A percentile compares a stretch with the other conserved stretches of the same genome.
These are phyloP conservation scores for Bidens hawaiensis DNA, from an alignment of 140 eudicot species.

Conservation along the genomic window DNA sequence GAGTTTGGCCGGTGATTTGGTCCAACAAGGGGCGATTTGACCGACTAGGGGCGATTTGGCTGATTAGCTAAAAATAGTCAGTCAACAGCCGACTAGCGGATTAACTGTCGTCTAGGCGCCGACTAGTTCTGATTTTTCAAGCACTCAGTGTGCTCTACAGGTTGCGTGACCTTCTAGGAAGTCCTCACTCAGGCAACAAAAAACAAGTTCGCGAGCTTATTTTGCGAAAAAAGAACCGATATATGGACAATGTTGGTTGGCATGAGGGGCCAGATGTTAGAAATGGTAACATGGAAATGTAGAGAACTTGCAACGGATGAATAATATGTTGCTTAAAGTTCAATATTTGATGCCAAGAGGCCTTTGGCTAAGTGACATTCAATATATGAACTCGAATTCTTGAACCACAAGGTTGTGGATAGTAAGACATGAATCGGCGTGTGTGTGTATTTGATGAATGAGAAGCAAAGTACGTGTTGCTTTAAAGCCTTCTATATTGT, in stretches of 20 bases:
- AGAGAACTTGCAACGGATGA: background rate
- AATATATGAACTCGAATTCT: background rate
- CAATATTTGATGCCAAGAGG: background rate
- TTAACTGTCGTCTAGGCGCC: no score
- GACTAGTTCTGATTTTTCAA: no score
- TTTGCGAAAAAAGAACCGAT: background rate
- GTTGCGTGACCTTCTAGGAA: no score
- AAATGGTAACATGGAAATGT: background rate
- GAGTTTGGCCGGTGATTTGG: no score
- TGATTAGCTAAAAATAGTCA: no score
- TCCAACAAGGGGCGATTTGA: no score
- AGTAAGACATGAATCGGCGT: background rate
- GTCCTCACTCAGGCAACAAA: background rate
- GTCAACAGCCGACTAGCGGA: no score
- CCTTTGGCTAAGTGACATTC: background rate
- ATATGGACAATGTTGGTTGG: background rate
- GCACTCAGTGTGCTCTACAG: no score
- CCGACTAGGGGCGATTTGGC: no score
- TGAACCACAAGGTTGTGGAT: background rate
- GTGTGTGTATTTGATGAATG: background rate
- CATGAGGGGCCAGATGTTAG: background rate
- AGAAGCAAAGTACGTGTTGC: background rate
- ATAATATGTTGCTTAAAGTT: background rate
- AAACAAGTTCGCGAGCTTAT: background rate
- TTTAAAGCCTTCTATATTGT: background rate